Evolutionary conservation across 2,329 filamentous ascomycete species (phyloP).

Genomic region (Cladorrhinum sp.): DNA sequence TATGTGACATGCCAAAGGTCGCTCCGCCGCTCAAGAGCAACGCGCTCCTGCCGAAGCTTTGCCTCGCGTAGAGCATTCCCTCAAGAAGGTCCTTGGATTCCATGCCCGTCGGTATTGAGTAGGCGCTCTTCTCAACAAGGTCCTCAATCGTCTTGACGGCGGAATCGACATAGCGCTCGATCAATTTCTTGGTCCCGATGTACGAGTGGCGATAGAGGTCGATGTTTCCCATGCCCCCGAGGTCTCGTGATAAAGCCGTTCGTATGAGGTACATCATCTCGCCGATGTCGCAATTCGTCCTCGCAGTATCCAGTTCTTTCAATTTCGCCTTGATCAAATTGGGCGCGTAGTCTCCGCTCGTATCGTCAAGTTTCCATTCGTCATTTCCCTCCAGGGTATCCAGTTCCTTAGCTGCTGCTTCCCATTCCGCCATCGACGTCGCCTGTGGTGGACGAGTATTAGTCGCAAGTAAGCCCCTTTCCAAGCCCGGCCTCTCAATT

Average conservation of each 20-base stretch:
- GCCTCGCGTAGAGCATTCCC: slow-evolving; percentile 66
- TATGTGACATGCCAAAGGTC: slow-evolving; percentile 89
- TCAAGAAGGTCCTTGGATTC: slow-evolving; percentile 62
- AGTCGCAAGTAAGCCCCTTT: slow-evolving; percentile 13
- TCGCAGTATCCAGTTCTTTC: slow-evolving; percentile 69
- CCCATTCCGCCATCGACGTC: slow-evolving; percentile 68
- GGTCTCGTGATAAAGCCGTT: slow-evolving; percentile 73
- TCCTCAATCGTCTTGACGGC: slow-evolving; percentile 70
- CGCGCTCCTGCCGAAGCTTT: slow-evolving; percentile 82
- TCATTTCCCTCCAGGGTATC: slow-evolving; percentile 79
- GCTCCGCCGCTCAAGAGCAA: slow-evolving; percentile 80
- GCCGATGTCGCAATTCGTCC: slow-evolving; percentile 66
- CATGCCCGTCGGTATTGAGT: slow-evolving; percentile 48
- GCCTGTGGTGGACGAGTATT: slow-evolving; percentile 47
- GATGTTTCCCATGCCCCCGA: slow-evolving; percentile 82
- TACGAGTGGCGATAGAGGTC: slow-evolving; percentile 81
- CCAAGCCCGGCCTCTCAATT: no score
- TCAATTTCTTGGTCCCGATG: slow-evolving; percentile 80
- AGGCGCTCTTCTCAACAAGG: slow-evolving; percentile 60
- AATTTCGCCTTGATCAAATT: slow-evolving; percentile 67
- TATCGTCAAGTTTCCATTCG: slow-evolving; percentile 69
- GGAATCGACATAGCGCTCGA: slow-evolving; percentile 82
- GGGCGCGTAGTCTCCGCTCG: slow-evolving; percentile 66
- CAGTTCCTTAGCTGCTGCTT: slow-evolving; percentile 69
- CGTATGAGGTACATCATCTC: slow-evolving; percentile 78